Evolutionary conservation across 164 flowering plant genomes (phyloP), one percentile per base, ranked within the genome.

Genomic region (Liriodendron chinense): DNA sequence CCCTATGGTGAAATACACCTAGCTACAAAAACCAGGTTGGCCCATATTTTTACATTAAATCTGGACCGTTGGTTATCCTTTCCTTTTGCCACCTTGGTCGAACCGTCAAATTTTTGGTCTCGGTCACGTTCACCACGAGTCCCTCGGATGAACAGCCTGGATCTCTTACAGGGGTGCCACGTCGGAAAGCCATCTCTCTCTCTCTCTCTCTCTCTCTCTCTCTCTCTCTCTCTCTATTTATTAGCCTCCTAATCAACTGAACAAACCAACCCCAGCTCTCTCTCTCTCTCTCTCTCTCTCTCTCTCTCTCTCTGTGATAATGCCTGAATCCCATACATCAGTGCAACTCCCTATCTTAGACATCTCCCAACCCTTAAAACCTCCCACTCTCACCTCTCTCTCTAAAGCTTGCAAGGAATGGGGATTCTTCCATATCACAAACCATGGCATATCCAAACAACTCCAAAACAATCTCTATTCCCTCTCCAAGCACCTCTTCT

Each of bases 381-480:
- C 86, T 6, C 79, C 91, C n/a, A 74, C 83, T 68, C 83, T 89
- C 7, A 78, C 94, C 16, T 87, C 88, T 48, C 88, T 94, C 14
- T 78, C 84, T 49, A 72, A 78, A 74, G 92, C 94, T 53, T 91
- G 95, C 82, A 82, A 79, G 78, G 87, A 89, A 78, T 93, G 94
- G 97, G 97, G 97, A 2, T 94, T 92, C 82, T 94, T 94, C 73
- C 89, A 85, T 78, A 87, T 94, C 74, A 84, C 80, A 80, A 90
- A 89, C 72, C 98, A 94, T 84, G 97, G 96, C 23, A 81, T 94
- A 74, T 82, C 97, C 14, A 80, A 72, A 49, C 86, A 87, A 62
- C 82, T 91, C 25, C 80, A 78, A 79, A 65, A 28, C 63, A 82
- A 82, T 77, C 74, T 91, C 5, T 69, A 75, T 68, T 75, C 76